Evolutionary conservation across 148 eudicot species (phyloP).

Genomic region (Amaranthus cruentus): DNA sequence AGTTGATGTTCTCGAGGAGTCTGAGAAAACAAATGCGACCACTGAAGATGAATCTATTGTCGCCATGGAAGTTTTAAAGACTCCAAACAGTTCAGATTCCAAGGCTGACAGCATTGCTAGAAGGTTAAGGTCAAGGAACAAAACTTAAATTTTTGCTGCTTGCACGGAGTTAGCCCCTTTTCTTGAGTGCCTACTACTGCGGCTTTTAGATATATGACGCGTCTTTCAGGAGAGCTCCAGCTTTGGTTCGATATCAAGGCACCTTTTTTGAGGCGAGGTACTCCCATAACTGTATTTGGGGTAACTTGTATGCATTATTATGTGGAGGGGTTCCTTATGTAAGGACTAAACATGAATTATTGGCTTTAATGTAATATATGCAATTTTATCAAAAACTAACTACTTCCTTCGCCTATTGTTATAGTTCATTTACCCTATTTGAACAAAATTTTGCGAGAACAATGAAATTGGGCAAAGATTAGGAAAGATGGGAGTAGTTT

Average conservation of each 20-base stretch:
- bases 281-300: too few species aligned
- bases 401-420: too few species aligned
- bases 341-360: too few species aligned
- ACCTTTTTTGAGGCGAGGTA: neutral
- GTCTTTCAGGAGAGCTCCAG: neutral
- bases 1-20: neutral
- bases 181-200: neutral
- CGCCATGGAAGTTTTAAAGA: neutral
- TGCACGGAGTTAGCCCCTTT: constrained; percentile 5
- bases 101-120: constrained; percentile 16
- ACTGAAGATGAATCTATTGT: neutral
- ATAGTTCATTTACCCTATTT: too few species aligned
- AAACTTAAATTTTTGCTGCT: neutral
- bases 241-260: neutral
- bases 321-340: too few species aligned
- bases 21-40: neutral
- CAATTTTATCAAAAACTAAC: too few species aligned
- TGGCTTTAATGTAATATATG: too few species aligned
- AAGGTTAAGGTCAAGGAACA: constrained; percentile 22
- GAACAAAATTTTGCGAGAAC: too few species aligned
- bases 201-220: neutral
- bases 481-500: too few species aligned
- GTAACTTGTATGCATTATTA: too few species aligned
- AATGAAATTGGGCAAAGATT: too few species aligned
- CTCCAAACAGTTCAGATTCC: neutral